Evolutionary conservation across 163 green algal species (phyloP), one percentile per base, ranked within the genome.

Genomic region (Prototheca wickerhamii): DNA sequence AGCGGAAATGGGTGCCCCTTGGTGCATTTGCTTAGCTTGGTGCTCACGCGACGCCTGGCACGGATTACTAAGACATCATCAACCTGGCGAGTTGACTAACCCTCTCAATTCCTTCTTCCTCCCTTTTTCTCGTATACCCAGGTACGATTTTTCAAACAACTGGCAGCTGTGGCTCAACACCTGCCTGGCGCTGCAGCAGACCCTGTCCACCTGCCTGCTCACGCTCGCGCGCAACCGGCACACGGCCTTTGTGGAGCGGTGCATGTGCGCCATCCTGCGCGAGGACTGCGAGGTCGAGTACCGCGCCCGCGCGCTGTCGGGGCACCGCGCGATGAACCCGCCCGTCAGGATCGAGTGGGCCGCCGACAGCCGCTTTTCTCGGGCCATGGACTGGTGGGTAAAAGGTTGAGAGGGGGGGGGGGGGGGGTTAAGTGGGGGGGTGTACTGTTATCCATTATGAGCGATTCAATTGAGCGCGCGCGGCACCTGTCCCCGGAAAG

Each of bases 131-230:
- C 35, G 35, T 60, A 12, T 26, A 17, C 17, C 12, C 12, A 17
- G n/a, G n/a, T 56, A 58, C 35, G 30, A 68, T 18, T 68, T 42
- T 42, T 61, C 42, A 20, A 68, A 68, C 61, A 68, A 61, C 44
- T 68, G 61, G 61, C 61, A 68, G 44, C 61, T 68, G 18, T 68
- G 61, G 61, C 40, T 68, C 33, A 68, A 68, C 61, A 68, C 61
- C 7, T 59, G 61, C 61, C 61, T 43, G 28, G 61, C 61, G 4
- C 61, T 68, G 26, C 61, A 68, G 28, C 61, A 68, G 61, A 68
- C 61, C 42, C 42, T 68, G 44, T 58, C 42, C 26, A 58, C 43
- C 30, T 61, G 25, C 46, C 44, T 68, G 25, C 44, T 68, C 6
- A 68, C 61, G 17, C 44, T 68, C 21, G 61, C 61, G n/a, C 43